Base-by-base conservation (phyloP, 1,284 basidiomycete genomes). In the Sporisorium reilianum region DNA sequence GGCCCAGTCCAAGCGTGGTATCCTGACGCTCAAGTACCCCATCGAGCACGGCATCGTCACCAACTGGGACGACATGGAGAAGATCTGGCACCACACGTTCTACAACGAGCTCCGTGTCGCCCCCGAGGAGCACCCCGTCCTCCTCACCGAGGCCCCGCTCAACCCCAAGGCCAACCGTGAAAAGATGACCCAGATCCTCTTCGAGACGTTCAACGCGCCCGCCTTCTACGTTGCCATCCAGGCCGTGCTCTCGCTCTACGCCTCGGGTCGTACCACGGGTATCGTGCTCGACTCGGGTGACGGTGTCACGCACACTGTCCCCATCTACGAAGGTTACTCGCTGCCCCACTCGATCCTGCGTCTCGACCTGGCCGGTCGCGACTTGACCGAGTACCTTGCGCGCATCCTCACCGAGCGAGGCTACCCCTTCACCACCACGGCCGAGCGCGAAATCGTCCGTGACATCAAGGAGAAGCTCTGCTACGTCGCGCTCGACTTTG, bases 391-490 rank as follows among this genome's bases (percentile, higher is more conserved):
- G 80, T 92, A 90, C 88, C 88, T 97, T 79, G 90, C 93, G 89
- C 96, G 95, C 89, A 93, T 94, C 86, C 87, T 97, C 84, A 92
- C 90, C 87, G 95, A 97, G 89, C 91, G 95, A 82, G 95, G 95
- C 34, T 96, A 97, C 88, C 89, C 91, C 64, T 96, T 97, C 91
- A 94, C 92, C 83, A 97, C 86, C 80, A 92, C 93, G 22, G 93
- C 94, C 68, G 94, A 95, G 88, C 91, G 92, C 85, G 94, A 96
- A 90, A 94, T 97, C 73, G 95, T 97, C 84, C 90, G 95, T 83
- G 95, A 97, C 87, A 95, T 97, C 89, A 97, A 97, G 90, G 95
- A 97, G 90, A 96, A 95, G 89, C 90, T 97, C 54, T 96, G 94
- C 88, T 97, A 97, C 87, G 94, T 97, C 82, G 95, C 95, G 41